A percentile compares a stretch with the other conserved stretches of the same genome.
phyloP scores from a whole-genome alignment of 23 red algal species.

The Pyropia haitanensis region DNA sequence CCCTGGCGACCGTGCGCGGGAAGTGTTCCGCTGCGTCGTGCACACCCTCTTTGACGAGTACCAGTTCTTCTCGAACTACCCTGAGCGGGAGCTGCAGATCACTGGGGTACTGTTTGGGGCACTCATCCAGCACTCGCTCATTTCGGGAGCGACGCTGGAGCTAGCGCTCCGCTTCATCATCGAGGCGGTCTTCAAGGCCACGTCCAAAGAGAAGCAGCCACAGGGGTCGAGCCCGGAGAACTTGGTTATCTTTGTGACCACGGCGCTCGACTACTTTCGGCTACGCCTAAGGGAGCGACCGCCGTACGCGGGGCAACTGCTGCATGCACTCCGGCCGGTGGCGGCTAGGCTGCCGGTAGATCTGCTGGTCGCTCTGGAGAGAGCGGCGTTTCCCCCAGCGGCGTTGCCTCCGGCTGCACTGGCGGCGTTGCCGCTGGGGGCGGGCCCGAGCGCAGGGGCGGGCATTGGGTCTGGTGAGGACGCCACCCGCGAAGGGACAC shows the following conservation, averaged over 20 bases:
- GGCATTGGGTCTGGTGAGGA: too few relatives aligned
- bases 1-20: constrained; percentile 23
- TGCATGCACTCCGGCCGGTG: constrained; percentile 4
- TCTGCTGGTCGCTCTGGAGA: too few relatives aligned
- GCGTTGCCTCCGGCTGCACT: too few relatives aligned
- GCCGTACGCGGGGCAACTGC: constrained; percentile 53
- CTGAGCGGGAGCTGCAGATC: constrained; percentile 71
- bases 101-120: constrained; percentile 87
- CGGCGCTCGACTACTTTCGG: constrained; percentile 55
- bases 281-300: constrained; percentile 70
- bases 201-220: constrained; percentile 10
- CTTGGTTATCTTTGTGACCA: constrained; percentile 65
- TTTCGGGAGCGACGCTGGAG: constrained; percentile 37
- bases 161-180: constrained; percentile 62
- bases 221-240: constrained; percentile 44
- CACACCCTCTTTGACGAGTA: constrained; percentile 99
- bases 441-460: too few relatives aligned
- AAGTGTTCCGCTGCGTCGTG: constrained; percentile 77
- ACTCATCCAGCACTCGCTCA: constrained; percentile 52
- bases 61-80: constrained; percentile 86
- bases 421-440: too few relatives aligned
- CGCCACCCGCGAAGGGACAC: too few relatives aligned
- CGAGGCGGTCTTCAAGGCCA: constrained; percentile 19
- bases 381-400: too few relatives aligned
- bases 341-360: too few relatives aligned